These are phyloP conservation scores for Ustilago cynodontis DNA, from an alignment of 1,284 basidiomycete genomes.

Conservation along the genomic window DNA sequence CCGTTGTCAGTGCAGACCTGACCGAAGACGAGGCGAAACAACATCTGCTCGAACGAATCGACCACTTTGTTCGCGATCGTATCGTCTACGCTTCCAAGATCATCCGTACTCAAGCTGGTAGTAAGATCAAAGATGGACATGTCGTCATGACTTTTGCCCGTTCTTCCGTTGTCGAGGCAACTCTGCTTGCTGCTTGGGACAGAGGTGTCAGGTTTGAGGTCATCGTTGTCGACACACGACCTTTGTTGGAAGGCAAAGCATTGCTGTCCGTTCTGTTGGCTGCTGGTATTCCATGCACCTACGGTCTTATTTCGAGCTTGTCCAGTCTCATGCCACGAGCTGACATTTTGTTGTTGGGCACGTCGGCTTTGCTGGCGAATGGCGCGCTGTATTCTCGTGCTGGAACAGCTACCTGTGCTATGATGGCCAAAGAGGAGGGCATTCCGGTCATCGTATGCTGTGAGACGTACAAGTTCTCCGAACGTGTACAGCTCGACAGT, in stretches of 20 bases:
- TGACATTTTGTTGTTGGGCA: slow-evolving; percentile 88
- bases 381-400: slow-evolving; percentile 93
- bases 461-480: slow-evolving; percentile 98
- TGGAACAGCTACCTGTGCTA: slow-evolving; percentile 93
- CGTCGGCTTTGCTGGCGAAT: slow-evolving; percentile 92
- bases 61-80: slow-evolving; percentile 91
- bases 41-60: slow-evolving; percentile 84
- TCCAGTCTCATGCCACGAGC: slow-evolving; percentile 83
- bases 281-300: slow-evolving; percentile 86
- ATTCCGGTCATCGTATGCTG: slow-evolving; percentile 96
- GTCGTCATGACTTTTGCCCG: slow-evolving; percentile 92
- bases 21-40: slow-evolving; percentile 96
- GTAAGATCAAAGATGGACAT: slow-evolving; percentile 94
- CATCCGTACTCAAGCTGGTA: slow-evolving; percentile 84
- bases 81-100: slow-evolving; percentile 94
- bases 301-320: slow-evolving; percentile 89
- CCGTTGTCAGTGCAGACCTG: slow-evolving; percentile 87
- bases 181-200: slow-evolving; percentile 79
- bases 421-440: slow-evolving; percentile 89
- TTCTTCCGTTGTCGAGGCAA: slow-evolving; percentile 94
- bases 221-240: slow-evolving; percentile 92
- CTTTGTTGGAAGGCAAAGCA: slow-evolving; percentile 84
- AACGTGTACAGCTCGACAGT: slow-evolving; percentile 90
- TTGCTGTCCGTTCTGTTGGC: slow-evolving; percentile 80
- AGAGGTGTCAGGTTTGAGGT: slow-evolving; percentile 82